Conservation (phyloP, 495 filamentous ascomycete species). For the Aspergillus coremiiformis region DNA sequence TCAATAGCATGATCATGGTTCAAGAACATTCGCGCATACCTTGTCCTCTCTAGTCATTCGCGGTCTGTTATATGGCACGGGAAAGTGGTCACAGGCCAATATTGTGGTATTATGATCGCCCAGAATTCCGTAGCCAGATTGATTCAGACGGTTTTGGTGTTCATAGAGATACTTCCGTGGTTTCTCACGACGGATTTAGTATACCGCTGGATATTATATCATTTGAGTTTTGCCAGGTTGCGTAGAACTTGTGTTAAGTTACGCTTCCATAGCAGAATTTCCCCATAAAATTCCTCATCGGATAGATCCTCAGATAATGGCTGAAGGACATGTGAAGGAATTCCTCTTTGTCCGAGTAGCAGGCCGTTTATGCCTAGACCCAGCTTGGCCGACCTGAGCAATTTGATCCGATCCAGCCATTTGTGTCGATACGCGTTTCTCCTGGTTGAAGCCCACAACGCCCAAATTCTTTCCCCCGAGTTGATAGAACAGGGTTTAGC, state of each 20-base stretch:
- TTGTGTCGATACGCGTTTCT: too few species aligned
- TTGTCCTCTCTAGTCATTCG: constrained; percentile 29
- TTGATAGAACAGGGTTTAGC: too few species aligned
- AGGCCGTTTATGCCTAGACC: too few species aligned
- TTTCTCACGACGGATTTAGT: neutral
- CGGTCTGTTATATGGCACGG: constrained; percentile 26
- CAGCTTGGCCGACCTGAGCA: too few species aligned
- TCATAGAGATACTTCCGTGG: neutral
- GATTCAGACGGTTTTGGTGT: constrained; percentile 28
- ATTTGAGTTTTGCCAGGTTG: neutral
- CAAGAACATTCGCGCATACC: constrained; percentile 18
- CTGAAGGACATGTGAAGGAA: too few species aligned
- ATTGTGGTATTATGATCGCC: constrained; percentile 18
- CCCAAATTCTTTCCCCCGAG: too few species aligned
- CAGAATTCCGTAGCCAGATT: constrained; percentile 30
- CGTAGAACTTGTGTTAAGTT: neutral
- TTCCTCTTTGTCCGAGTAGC: too few species aligned
- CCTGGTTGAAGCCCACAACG: too few species aligned
- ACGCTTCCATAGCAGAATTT: too few species aligned
- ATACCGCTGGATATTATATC: neutral
- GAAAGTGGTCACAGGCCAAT: constrained; percentile 32
- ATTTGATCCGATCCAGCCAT: too few species aligned
- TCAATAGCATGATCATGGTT: constrained; percentile 24
- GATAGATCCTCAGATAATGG: too few species aligned
- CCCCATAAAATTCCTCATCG: too few species aligned